These are phyloP conservation scores for Phytophthora lateralis DNA, from an alignment of 352 stramenopile species.

Conservation along the genomic window DNA sequence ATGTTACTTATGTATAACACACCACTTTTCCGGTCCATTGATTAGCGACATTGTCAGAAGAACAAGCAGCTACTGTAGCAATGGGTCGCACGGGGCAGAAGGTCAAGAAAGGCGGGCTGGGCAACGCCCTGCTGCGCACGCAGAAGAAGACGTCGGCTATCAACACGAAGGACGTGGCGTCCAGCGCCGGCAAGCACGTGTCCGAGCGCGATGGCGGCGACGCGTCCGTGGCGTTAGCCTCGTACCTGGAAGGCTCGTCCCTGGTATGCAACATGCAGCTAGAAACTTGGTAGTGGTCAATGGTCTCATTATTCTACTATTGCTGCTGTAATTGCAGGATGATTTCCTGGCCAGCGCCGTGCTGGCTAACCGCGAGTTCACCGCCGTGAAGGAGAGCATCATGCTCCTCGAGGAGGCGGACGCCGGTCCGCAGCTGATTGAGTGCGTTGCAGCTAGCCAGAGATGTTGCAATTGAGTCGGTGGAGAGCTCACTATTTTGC, in stretches of 20 bases:
- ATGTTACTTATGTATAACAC: background rate
- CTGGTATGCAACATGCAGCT: conserved; percentile 42
- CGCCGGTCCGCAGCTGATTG: conserved; percentile 59
- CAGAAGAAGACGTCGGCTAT: conserved; percentile 79
- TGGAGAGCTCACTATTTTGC: background rate
- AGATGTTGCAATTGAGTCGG: background rate
- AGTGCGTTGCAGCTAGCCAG: conserved; percentile 44
- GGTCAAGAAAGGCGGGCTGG: conserved; percentile 74
- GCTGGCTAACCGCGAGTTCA: conserved; percentile 92
- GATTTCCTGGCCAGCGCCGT: conserved; percentile 94
- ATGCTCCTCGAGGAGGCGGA: conserved; percentile 76
- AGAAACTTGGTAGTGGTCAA: background rate
- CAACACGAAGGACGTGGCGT: conserved; percentile 74
- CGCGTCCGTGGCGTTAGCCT: conserved; percentile 78
- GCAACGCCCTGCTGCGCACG: conserved; percentile 74
- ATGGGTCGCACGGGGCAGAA: conserved; percentile 83
- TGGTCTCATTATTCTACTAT: conserved; percentile 1
- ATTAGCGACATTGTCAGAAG: conserved; percentile 23
- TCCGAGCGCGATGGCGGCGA: conserved; percentile 83
- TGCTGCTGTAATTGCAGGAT: conserved; percentile 52
- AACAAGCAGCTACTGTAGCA: conserved; percentile 3
- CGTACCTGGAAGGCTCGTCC: conserved; percentile 86
- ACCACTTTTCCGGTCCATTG: conserved; percentile 15
- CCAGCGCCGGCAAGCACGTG: conserved; percentile 85
- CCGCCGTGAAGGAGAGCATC: conserved; percentile 89